Percentiles rank a stretch among this genome's conserved stretches.
phyloP scores from a whole-genome alignment of 1,284 basidiomycete species.

The Phaffia rhodozyma region DNA sequence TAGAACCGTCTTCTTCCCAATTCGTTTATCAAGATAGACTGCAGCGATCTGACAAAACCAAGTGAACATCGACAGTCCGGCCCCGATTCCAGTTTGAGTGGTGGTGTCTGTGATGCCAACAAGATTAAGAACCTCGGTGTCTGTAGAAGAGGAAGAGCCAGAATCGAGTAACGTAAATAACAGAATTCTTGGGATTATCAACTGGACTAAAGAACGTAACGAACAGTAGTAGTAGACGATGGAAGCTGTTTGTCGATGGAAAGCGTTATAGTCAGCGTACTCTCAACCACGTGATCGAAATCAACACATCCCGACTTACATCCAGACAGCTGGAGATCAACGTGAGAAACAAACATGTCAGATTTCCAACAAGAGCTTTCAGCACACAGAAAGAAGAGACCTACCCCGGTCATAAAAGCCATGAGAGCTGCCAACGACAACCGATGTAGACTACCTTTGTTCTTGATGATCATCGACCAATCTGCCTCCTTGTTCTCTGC shows the following conservation, averaged over 20 bases:
- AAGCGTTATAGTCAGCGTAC: neutral
- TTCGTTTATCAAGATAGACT: constrained; percentile 27
- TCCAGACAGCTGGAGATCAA: constrained; percentile 19
- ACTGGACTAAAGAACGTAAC: neutral
- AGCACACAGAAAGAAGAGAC: constrained; percentile 18
- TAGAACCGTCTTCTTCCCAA: constrained; percentile 32
- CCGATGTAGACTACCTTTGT: constrained; percentile 28
- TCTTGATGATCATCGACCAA: constrained; percentile 31
- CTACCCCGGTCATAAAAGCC: constrained; percentile 29
- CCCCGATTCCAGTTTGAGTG: constrained; percentile 35
- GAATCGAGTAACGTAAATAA: neutral
- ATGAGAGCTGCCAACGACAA: constrained; percentile 33
- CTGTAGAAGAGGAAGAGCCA: constrained; percentile 14
- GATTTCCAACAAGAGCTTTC: neutral
- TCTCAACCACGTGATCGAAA: neutral
- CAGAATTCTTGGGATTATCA: neutral
- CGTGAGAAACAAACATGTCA: neutral
- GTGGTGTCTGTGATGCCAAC: constrained; percentile 35
- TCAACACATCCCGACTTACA: constrained; percentile 15
- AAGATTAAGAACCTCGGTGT: constrained; percentile 30
- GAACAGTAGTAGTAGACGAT: constrained; percentile 37
- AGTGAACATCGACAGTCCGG: constrained; percentile 34
- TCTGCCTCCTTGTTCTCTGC: constrained; percentile 33
- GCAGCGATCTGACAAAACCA: constrained; percentile 33
- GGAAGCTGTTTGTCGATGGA: constrained; percentile 20